phyloP scores from a whole-genome alignment of 192 early-diverging fungal genomes.

The Coemansia sp. region DNA sequence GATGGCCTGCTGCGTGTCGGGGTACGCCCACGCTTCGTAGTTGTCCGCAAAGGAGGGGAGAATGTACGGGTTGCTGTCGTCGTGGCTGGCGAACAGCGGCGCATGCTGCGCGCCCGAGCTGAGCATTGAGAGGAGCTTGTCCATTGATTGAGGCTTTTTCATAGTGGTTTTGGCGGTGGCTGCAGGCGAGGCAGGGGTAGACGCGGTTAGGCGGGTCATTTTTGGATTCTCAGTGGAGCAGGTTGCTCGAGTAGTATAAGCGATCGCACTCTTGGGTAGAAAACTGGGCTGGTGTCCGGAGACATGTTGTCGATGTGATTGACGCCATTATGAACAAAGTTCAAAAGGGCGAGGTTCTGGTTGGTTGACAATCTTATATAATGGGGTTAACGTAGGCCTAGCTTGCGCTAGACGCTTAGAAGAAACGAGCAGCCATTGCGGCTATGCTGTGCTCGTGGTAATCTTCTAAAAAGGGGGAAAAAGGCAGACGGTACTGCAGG shows the following conservation, averaged over 20 bases:
- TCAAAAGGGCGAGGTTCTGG: conserved; percentile 25
- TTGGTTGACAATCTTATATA: conserved; percentile 12
- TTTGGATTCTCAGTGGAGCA: conserved; percentile 27
- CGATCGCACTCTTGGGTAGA: conserved; percentile 42
- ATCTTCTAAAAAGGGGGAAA: conserved; percentile 35
- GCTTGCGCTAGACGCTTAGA: conserved; percentile 49
- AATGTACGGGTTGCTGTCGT: conserved; percentile 34
- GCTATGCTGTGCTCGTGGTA: conserved; percentile 34
- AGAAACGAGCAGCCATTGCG: conserved; percentile 54
- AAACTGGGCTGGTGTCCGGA: conserved; percentile 39
- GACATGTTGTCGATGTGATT: conserved; percentile 35
- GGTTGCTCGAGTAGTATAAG: conserved; percentile 51
- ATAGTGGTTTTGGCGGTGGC: conserved; percentile 5
- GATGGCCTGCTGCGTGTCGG: conserved; percentile 47
- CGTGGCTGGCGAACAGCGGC: conserved; percentile 29
- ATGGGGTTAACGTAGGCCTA: conserved; percentile 19
- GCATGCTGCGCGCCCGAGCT: conserved; percentile 20
- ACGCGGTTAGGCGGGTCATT: conserved; percentile 35
- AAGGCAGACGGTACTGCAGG: conserved; percentile 18
- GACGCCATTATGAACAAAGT: conserved; percentile 54
- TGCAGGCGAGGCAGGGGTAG: conserved; percentile 31
- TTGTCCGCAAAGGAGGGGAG: conserved; percentile 42
- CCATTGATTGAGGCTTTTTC: conserved; percentile 37
- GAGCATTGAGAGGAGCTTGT: conserved; percentile 40
- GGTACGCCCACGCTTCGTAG: conserved; percentile 46